Base-by-base conservation (phyloP, 1,284 basidiomycete species). In the Somion occarium region DNA sequence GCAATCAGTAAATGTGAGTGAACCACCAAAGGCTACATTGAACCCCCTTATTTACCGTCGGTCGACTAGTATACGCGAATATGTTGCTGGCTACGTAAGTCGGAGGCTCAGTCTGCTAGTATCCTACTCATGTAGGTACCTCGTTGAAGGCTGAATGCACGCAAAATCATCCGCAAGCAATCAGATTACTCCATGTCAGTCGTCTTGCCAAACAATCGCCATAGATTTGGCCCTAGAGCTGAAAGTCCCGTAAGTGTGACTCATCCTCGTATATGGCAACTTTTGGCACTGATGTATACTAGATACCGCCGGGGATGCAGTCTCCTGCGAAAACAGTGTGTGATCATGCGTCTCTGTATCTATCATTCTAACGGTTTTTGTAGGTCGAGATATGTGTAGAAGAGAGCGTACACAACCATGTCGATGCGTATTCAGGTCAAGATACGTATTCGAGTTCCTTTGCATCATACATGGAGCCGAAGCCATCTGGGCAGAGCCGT, bases 1-100 rank as follows among this genome's bases (percentile, higher is more conserved):
- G 63, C 71, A 22, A 74, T 77, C 46, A 69, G 70, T 54, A 78
- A 78, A 57, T 53, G 75, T 77, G 38, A 48, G 64, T 60, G 4
- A 15, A 19, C 5, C 25, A 19, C 34, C 23, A n/a, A 30, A 15
- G n/a, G n/a, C 30, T 15, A 34, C 15, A 15, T 34, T 15, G 7
- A 7, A 34, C 7, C 30, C 15, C 15, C 30, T 7, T 34, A 15
- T 7, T 34, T 34, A 34, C 30, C 30, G 30, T 15, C 15, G 30
- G 15, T 15, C 7, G 7, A 34, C 30, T 18, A 71, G 68, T 71
- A 9, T 72, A 72, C 50, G 67, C 69, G n/a, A 72, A 69, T 48
- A 69, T 68, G 5, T 57, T 72, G 20, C 60, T 72, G 15, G 69
- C 68, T 50, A 67, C 68, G 68, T 69, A 34, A 7, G 30, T 34